Evolutionary conservation across 2,329 filamentous ascomycete species (phyloP), one percentile per base, ranked within the genome.

Genomic region (Colletotrichum sp.): DNA sequence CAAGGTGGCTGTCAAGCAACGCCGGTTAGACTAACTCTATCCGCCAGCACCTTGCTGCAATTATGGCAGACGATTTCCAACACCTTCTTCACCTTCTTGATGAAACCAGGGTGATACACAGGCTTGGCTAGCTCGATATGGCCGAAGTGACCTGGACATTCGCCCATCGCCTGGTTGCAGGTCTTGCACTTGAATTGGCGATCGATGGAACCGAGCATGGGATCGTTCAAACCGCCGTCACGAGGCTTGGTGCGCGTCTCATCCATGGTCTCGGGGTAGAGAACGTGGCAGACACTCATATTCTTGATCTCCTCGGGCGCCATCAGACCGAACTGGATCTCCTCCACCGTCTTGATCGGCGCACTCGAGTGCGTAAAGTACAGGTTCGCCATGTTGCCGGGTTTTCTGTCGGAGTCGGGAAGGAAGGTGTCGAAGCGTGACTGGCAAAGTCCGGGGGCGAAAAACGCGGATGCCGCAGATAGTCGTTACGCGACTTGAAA

Each of bases 191-290:
- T 95, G 89, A 95, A 98, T 84, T 96, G 94, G 79, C 97, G 93
- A 85, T 99, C 98, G 84, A 99, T 98, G 66, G 97, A 98, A 75
- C 97, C 97, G 68, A 99, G 93, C 80, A 96, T 95, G 79, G 97
- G 96, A 84, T 99, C 97, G 85, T 99, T 99, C 80, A 99, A 90
- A 82, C 97, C 97, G 83, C 94, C 94, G 78, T 97, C 94, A 80
- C 97, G 95, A 79, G 97, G 97, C 84, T 95, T 95, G 80, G 95
- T 93, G 82, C 96, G 95, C 85, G 94, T 94, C 86, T 99, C 97
- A 84, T 99, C 97, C 97, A 99, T 98, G 32, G 97, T 99, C 89
- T 99, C 97, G n/a, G 97, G 96, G 84, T 98, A 99, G 85, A 97
- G 92, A 84, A 99, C 96, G 85, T 98, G 95, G 81, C 93, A 95